Conservation (phyloP, 1,139 yeast species). For the Torulaspora globosa region DNA sequence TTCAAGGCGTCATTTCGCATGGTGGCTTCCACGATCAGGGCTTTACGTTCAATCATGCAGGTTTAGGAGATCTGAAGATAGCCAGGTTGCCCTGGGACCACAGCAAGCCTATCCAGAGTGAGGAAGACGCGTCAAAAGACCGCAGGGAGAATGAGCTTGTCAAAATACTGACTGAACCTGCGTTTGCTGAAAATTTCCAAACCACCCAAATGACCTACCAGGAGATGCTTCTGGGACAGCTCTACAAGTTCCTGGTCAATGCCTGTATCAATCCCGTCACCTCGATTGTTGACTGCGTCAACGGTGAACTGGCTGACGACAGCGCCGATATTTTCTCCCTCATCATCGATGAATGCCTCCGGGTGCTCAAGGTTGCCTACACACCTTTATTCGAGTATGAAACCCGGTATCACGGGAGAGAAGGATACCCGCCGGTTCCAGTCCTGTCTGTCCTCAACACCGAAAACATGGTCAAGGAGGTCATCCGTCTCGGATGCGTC, state of each 20-base stretch:
- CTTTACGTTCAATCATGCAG: conserved; percentile 56
- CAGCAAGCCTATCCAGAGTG: conserved; percentile 25
- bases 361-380: conserved; percentile 38
- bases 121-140: conserved; percentile 18
- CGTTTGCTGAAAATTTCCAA: conserved; percentile 38
- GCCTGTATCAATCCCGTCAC: conserved; percentile 81
- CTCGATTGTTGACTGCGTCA: conserved; percentile 66
- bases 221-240: conserved; percentile 59
- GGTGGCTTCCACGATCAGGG: conserved; percentile 52
- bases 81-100: conserved; percentile 42
- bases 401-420: conserved; percentile 32
- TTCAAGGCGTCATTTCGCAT: conserved; percentile 76
- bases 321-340: conserved; percentile 42
- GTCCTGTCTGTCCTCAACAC: conserved; percentile 40
- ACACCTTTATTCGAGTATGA: conserved; percentile 33
- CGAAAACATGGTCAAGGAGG: conserved; percentile 42
- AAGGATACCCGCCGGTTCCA: conserved; percentile 25
- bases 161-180: conserved; percentile 28
- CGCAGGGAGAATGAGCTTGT: conserved; percentile 26
- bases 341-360: conserved; percentile 49
- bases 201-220: conserved; percentile 47
- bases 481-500: conserved; percentile 46
- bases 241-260: conserved; percentile 73
- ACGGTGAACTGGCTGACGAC: conserved; percentile 60
- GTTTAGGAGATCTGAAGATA: conserved; percentile 56